Conservation (phyloP, 2,329 filamentous ascomycete genomes). For the Penicillium sp. region DNA sequence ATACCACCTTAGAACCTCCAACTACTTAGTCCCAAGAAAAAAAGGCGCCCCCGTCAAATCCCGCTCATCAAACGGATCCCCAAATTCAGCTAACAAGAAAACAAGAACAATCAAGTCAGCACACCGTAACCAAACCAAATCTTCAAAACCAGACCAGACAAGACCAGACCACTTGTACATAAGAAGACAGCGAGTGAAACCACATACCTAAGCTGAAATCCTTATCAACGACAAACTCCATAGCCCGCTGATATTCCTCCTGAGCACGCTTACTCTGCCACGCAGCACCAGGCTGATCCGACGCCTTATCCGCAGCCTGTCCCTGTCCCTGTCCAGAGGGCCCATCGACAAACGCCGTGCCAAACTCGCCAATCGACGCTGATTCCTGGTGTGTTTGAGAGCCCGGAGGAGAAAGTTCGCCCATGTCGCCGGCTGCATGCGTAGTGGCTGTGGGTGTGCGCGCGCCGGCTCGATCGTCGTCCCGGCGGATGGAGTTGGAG, state of each 20-base stretch:
- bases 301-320: constrained; percentile 23
- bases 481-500: constrained; percentile 34
- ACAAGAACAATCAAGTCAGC: constrained; percentile 3
- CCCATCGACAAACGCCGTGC: constrained; percentile 7
- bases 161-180: too few relatives aligned
- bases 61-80: constrained; percentile 45
- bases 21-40: constrained; percentile 3
- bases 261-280: constrained; percentile 57
- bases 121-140: too few relatives aligned
- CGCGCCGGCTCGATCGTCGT: constrained; percentile 38
- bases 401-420: constrained; percentile 55
- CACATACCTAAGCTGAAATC: constrained; percentile 49
- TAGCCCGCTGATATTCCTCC: constrained; percentile 53
- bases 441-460: constrained; percentile 41
- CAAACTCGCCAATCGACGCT: constrained; percentile 3
- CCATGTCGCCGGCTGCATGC: constrained; percentile 27
- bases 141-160: too few relatives aligned
- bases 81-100: constrained; percentile 48
- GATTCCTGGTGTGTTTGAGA: constrained; percentile 42
- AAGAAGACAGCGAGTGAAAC: too few relatives aligned
- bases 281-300: constrained; percentile 47
- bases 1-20: constrained; percentile 10
- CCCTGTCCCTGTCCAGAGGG: constrained; percentile 1
- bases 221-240: constrained; percentile 51
- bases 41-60: constrained; percentile 33